Evolutionary conservation across 495 filamentous ascomycete genomes (phyloP).

Genomic region (Daldinia vernicosa): DNA sequence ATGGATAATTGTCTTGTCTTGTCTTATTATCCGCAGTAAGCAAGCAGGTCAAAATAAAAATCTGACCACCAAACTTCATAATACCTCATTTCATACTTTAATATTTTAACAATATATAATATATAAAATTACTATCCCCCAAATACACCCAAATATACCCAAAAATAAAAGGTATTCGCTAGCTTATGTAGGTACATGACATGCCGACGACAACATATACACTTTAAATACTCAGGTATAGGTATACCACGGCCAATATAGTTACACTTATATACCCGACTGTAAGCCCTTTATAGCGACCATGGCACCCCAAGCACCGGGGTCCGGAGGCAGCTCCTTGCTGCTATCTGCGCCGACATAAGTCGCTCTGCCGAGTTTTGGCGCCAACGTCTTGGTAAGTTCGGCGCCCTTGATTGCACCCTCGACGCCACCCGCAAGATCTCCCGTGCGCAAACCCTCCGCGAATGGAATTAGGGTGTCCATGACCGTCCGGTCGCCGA

Average conservation of each 20-base stretch:
- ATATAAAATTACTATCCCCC: background rate
- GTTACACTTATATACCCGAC: constrained; percentile 35
- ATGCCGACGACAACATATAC: constrained; percentile 1
- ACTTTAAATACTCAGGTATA: constrained; percentile 4
- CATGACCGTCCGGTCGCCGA: constrained; percentile 64
- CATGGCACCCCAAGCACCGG: constrained; percentile 69
- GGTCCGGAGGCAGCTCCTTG: constrained; percentile 63
- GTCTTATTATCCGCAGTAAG: background rate
- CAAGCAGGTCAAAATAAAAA: background rate
- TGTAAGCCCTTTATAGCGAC: constrained; percentile 64
- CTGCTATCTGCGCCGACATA: constrained; percentile 63
- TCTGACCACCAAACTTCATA: background rate
- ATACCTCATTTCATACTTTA: background rate
- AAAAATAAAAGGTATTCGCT: background rate
- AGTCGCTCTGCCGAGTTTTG: constrained; percentile 66
- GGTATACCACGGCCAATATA: constrained; percentile 1
- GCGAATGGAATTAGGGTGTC: constrained; percentile 67
- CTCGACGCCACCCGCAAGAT: constrained; percentile 60
- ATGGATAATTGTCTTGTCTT: background rate
- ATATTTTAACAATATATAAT: background rate
- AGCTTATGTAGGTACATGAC: constrained; percentile 5
- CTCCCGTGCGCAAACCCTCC: constrained; percentile 55
- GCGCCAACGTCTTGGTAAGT: constrained; percentile 61
- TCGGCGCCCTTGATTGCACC: constrained; percentile 64
- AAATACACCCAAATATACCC: background rate